Base-by-base conservation (phyloP, 2,329 filamentous ascomycete genomes). In the Sarocladium brachiariae region DNA sequence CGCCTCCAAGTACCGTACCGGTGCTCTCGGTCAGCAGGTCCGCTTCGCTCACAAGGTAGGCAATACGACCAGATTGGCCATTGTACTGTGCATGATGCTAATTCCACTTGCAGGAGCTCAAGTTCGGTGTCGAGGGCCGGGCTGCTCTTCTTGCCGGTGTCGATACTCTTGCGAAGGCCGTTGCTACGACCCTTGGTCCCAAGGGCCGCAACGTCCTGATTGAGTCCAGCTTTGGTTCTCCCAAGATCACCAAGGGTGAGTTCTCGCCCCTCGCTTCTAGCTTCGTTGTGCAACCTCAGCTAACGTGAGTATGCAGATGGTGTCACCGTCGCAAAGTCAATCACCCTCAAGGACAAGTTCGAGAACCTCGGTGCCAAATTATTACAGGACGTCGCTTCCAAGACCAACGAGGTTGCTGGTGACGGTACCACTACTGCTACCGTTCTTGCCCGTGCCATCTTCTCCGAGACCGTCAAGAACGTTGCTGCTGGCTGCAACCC, bases 381-480 rank as follows among this genome's bases (percentile, higher is more conserved):
- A 59, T 83, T 99, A 61, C 91, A 97, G 76, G 93, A 99, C 72
- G 93, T 99, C 60, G 93, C 93, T 64, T 93, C 89, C 67, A 99
- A 99, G 85, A 99, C 93, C 68, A 99, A 99, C 79, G 93, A 99
- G 77, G 85, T 90, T 61, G 93, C 93, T 60, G 93, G 93, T 86
- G 93, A 99, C 71, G 93, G 93, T 74, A 99, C 93, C 63, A 99
- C 93, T 58, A 96, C 91, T 58, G 93, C 93, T 58, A 99, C 93
- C 57, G 93, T 97, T 60, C 89, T 99, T 60, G 93, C 90, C 62
- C 89, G 90, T 62, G 88, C 91, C 70, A 99, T 99, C 75, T 99
- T 99, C 83, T 95, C 93, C 72, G 93, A 99, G 81, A 97, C 92
- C 51, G 93, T 97, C 70, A 99, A 99, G 86, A 99, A 99, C 71